Evolutionary conservation across 2,329 filamentous ascomycete genomes (phyloP).

Genomic region (Cytospora leucostoma): DNA sequence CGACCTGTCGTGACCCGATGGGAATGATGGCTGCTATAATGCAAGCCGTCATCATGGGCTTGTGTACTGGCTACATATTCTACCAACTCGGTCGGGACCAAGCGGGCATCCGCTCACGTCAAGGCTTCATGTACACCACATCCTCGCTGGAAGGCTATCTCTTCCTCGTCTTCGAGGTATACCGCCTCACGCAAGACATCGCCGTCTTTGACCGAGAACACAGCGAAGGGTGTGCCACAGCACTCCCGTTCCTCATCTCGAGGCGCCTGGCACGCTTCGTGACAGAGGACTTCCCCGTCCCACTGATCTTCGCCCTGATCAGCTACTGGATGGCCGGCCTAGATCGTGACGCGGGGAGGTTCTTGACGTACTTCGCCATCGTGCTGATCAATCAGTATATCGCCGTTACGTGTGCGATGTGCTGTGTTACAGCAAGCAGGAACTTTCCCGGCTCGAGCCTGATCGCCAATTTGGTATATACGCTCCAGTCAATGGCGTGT

Average conservation of each 20-base stretch:
- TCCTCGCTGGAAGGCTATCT: slow-evolving; percentile 75
- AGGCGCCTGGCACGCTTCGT: slow-evolving; percentile 67
- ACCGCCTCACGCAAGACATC: slow-evolving; percentile 73
- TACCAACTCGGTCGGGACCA: slow-evolving; percentile 64
- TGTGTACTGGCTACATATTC: slow-evolving; percentile 75
- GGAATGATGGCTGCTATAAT: slow-evolving; percentile 70
- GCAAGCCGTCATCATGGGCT: slow-evolving; percentile 69
- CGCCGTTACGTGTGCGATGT: slow-evolving; percentile 69
- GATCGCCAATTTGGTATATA: slow-evolving; percentile 72
- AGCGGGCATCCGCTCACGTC: slow-evolving; percentile 70
- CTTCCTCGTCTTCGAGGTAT: slow-evolving; percentile 74
- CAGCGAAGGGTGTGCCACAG: slow-evolving; percentile 70
- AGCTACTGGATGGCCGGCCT: slow-evolving; percentile 81
- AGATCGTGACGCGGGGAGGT: slow-evolving; percentile 61
- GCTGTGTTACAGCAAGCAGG: slow-evolving; percentile 65
- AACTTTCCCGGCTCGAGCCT: slow-evolving; percentile 71
- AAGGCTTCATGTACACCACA: slow-evolving; percentile 73
- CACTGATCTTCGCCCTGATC: slow-evolving; percentile 68
- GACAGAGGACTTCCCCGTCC: slow-evolving; percentile 73
- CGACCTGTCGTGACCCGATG: slow-evolving; percentile 75
- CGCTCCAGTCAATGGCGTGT: slow-evolving; percentile 72
- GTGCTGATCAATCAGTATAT: slow-evolving; percentile 72
- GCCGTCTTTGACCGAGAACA: slow-evolving; percentile 75
- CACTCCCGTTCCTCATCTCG: slow-evolving; percentile 70
- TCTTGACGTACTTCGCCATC: slow-evolving; percentile 72